Base-by-base conservation (phyloP, 768 basidiomycete species). In the Lepiota subincarnata region DNA sequence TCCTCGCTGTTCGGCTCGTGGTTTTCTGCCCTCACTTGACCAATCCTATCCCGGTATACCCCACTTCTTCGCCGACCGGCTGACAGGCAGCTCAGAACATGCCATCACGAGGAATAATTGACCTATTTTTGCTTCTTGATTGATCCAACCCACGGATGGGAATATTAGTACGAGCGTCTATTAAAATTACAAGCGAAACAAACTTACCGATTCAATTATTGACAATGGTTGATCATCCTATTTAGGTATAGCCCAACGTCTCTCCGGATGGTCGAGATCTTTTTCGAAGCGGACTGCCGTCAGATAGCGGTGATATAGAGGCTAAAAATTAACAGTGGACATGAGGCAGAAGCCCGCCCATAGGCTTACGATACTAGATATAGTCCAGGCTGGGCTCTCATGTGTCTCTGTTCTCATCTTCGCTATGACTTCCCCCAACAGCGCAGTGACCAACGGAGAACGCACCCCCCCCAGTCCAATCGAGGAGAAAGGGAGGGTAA, bases 21-120 rank as follows among this genome's bases (percentile, higher is more conserved):
- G 28, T 36, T 36, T 34, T 22, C 16, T 47, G 31, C n/a, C 31
- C 28, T 31, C 10, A 31, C 31, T 31, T 31, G 31, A 31, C 20
- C 22, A 44, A 8, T 13, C 14, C 20, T 31, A 24, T 28, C 22
- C 1, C 37, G 28, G 13, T 40, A 24, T 39, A 7, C 13, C 28
- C 50, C 50, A 31, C 50, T 42, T 24, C 40, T 51, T 35, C 14
- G 40, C 50, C 50, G 50, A 41, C 19, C n/a, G 50, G 35, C 28
- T n/a, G 50, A 43, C 50, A 51, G 50, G 28, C 14, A 43, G 31
- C 24, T 35, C 19, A 14, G 50, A 41, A 34, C 50, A 3, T 8
- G 40, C 7, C 26, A 51, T 51, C 19, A 43, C 26, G 18, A 20
- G 8, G 28, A 20, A 31, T 16, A 8, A n/a, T 20, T 6, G 16